These are phyloP conservation scores for Cajanus cajan DNA, from an alignment of 306 rosid genomes.

Conservation along the genomic window DNA sequence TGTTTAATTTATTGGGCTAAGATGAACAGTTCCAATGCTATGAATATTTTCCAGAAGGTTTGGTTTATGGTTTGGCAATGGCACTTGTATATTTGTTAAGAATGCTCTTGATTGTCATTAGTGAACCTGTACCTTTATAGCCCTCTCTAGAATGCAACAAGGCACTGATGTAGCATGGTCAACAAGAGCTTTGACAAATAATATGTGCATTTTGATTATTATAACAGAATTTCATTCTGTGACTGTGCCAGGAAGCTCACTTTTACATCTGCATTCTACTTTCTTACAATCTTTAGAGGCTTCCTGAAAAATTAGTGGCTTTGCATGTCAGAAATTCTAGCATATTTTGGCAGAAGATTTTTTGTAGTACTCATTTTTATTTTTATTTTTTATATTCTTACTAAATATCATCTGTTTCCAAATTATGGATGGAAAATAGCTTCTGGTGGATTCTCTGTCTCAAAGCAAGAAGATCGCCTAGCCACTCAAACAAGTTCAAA, in stretches of 20 bases:
- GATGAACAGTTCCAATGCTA: background rate
- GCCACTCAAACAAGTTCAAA: conserved; percentile 48
- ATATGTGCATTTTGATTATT: background rate
- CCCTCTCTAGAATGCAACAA: background rate
- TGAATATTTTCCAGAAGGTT: background rate
- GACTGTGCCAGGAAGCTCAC: background rate
- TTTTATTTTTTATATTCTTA: background rate
- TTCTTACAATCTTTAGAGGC: background rate
- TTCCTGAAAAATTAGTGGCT: background rate
- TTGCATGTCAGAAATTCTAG: background rate
- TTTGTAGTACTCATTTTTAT: background rate
- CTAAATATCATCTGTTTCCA: conserved; percentile 27
- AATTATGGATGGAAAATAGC: conserved; percentile 40
- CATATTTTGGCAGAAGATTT: background rate
- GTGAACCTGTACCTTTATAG: background rate
- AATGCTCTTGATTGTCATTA: background rate
- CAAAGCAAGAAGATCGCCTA: conserved; percentile 43
- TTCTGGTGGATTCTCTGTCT: conserved; percentile 38
- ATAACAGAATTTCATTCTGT: background rate
- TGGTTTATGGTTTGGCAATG: background rate
- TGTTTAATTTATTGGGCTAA: conserved; percentile 7
- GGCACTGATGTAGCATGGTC: background rate
- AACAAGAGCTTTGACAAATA: background rate
- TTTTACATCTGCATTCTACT: background rate
- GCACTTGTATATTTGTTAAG: background rate